Conservation (phyloP, 768 basidiomycete species). For the Lentinus brumalis region DNA sequence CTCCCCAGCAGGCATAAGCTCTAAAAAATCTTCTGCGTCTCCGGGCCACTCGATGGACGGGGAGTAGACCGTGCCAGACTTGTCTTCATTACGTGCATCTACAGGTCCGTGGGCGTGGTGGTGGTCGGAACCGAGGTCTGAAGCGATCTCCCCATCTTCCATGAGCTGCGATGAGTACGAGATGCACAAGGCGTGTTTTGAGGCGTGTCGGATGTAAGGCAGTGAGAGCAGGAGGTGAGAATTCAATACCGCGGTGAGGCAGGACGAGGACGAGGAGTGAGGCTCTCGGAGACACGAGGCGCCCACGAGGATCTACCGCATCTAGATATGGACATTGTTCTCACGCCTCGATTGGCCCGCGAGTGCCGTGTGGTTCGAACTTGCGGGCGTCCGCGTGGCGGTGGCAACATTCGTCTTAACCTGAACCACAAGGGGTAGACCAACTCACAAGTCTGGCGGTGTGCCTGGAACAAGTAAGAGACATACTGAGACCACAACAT, state of each 20-base stretch:
- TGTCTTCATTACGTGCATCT: background rate
- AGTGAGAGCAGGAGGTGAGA: background rate
- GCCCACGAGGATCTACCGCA: slow-evolving; percentile 13
- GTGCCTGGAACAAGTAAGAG: background rate
- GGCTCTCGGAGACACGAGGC: background rate
- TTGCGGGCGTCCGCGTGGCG: slow-evolving; percentile 14
- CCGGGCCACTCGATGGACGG: slow-evolving; percentile 65
- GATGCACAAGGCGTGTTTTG: no score
- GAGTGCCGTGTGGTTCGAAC: background rate
- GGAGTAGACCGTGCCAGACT: slow-evolving; percentile 40
- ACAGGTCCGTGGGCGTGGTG: background rate
- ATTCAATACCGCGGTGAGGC: background rate
- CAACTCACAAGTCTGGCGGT: background rate
- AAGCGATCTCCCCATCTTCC: slow-evolving; percentile 14
- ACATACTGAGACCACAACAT: background rate
- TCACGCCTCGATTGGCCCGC: slow-evolving; percentile 13
- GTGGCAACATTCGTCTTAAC: slow-evolving; percentile 2
- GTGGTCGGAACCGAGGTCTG: background rate
- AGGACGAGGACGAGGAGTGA: background rate
- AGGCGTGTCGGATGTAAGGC: background rate
- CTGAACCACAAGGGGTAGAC: background rate
- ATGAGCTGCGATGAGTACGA: background rate
- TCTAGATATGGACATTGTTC: slow-evolving; percentile 6
- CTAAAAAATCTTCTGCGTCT: slow-evolving; percentile 24
- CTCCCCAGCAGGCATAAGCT: background rate